Conservation (phyloP, 2,329 filamentous ascomycete genomes). For the Xylaria digitata region DNA sequence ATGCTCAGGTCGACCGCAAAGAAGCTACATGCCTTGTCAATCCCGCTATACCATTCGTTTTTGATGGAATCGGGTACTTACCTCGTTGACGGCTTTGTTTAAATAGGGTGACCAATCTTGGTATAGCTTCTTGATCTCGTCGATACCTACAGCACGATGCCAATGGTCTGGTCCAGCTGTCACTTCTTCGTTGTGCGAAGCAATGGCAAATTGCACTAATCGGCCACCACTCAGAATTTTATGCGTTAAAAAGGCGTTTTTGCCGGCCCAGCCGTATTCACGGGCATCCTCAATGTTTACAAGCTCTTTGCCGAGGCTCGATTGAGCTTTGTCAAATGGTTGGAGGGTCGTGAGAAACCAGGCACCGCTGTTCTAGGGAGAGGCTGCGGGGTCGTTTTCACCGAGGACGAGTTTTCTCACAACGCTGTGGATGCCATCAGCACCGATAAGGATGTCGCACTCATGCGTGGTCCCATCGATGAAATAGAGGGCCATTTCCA, state of each 20-base stretch:
- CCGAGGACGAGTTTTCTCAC: constrained; percentile 50
- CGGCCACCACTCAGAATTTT: constrained; percentile 13
- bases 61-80: constrained; percentile 15
- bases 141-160: constrained; percentile 32
- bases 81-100: constrained; percentile 39
- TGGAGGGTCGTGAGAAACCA: constrained; percentile 44
- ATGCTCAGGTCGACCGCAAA: constrained; percentile 42
- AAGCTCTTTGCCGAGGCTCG: constrained; percentile 36
- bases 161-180: constrained; percentile 30
- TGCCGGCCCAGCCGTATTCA: constrained; percentile 39
- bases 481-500: constrained; percentile 32
- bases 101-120: constrained; percentile 40
- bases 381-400: constrained; percentile 37
- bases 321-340: constrained; percentile 39
- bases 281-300: constrained; percentile 37
- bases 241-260: constrained; percentile 10
- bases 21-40: constrained; percentile 30
- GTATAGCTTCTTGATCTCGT: constrained; percentile 39
- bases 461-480: constrained; percentile 41
- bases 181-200: constrained; percentile 26
- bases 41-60: background rate
- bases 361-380: constrained; percentile 37
- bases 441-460: constrained; percentile 53
- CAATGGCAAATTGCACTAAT: constrained; percentile 11
- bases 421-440: constrained; percentile 54